These are phyloP conservation scores for Cercospora berteroae DNA, from an alignment of 2,329 filamentous ascomycete genomes.

Conservation along the genomic window DNA sequence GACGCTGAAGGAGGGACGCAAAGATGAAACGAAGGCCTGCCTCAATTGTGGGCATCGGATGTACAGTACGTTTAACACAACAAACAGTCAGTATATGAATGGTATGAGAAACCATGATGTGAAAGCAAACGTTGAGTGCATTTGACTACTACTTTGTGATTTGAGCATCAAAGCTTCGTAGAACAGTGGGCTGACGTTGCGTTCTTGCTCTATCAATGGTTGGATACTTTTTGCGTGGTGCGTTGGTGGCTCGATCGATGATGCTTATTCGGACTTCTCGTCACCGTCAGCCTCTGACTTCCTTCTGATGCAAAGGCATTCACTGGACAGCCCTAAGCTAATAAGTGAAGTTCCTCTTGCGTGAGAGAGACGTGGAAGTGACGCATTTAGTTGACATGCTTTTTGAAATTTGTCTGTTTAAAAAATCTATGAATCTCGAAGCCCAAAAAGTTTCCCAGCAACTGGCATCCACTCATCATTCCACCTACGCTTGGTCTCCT, in stretches of 20 bases:
- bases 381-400: neutral
- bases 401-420: neutral
- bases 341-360: too few relatives aligned
- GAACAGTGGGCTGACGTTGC: neutral
- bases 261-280: neutral
- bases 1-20: neutral
- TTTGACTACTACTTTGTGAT: too few relatives aligned
- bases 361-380: neutral
- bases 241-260: neutral
- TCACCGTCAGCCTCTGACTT: neutral
- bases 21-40: neutral
- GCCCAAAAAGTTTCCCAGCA: slow-evolving; percentile 66
- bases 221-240: neutral
- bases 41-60: neutral
- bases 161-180: too few relatives aligned
- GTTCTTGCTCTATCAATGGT: neutral
- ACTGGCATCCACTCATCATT: slow-evolving; percentile 89
- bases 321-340: too few relatives aligned
- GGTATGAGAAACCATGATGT: neutral
- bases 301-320: neutral
- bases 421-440: neutral
- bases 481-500: slow-evolving; percentile 76
- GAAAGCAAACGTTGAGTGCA: neutral
- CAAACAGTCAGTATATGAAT: neutral
- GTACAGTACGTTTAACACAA: neutral